Percentiles rank a stretch among this genome's conserved stretches.
These are phyloP conservation scores for Colletotrichum neosansevieriae DNA, from an alignment of 2,329 filamentous ascomycete genomes.

Conservation along the genomic window DNA sequence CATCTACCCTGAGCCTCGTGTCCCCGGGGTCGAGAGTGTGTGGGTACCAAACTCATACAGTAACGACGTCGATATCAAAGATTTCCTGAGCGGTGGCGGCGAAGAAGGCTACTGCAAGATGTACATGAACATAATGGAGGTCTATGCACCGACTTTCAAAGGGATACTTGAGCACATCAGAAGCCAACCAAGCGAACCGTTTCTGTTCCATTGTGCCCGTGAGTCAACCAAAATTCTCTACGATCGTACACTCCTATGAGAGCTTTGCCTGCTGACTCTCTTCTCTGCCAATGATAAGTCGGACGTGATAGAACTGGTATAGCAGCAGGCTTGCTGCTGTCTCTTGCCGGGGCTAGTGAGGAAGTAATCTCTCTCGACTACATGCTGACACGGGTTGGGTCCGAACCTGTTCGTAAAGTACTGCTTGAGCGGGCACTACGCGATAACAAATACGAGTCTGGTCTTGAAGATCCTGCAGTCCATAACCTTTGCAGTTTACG, in stretches of 20 bases:
- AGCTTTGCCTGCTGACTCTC: too few species aligned
- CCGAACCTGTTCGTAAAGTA: background rate
- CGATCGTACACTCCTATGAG: too few species aligned
- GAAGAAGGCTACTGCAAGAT: constrained; percentile 59
- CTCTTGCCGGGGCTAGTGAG: background rate
- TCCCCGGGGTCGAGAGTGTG: background rate
- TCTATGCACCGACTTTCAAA: constrained; percentile 57
- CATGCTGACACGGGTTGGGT: background rate
- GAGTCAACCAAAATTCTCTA: constrained; percentile 40
- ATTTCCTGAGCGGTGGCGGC: constrained; percentile 59
- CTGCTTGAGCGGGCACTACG: background rate
- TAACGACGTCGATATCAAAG: constrained; percentile 48
- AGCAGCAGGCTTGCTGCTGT: background rate
- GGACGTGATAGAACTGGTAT: constrained; percentile 11
- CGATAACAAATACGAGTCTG: background rate
- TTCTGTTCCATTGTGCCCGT: constrained; percentile 69
- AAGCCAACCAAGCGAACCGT: constrained; percentile 58
- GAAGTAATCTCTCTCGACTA: constrained; percentile 1
- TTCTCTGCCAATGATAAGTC: background rate
- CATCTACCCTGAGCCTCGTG: background rate
- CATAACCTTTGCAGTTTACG: constrained; percentile 3
- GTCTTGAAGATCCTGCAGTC: background rate
- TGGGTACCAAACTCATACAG: constrained; percentile 3
- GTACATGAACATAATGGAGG: constrained; percentile 60
- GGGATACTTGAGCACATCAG: constrained; percentile 62